phyloP scores from a whole-genome alignment of 2,329 filamentous ascomycete species.

The Exserohilum rostratum region DNA sequence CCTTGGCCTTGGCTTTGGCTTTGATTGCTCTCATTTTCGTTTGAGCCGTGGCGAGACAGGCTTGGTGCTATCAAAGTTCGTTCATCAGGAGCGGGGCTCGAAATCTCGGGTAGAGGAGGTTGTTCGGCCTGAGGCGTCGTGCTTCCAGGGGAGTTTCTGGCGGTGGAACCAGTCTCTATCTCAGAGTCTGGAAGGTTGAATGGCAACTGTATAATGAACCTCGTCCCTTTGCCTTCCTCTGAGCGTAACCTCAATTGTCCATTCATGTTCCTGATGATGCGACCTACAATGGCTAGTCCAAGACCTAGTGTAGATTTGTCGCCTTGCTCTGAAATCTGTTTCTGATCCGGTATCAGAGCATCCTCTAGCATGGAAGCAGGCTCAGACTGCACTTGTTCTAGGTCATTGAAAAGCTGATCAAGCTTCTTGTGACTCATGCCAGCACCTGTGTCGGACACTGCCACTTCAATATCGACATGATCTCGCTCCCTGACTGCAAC shows the following conservation, averaged over 20 bases:
- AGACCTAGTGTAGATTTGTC: slow-evolving; percentile 69
- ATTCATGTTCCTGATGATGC: slow-evolving; percentile 87
- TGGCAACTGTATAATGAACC: slow-evolving; percentile 79
- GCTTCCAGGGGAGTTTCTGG: slow-evolving; percentile 19
- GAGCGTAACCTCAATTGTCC: slow-evolving; percentile 85
- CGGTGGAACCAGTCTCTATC: background rate
- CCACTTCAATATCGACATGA: slow-evolving; percentile 73
- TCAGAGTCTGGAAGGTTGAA: slow-evolving; percentile 67
- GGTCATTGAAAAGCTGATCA: slow-evolving; percentile 65
- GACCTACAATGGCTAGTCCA: slow-evolving; percentile 85
- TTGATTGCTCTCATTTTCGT: background rate
- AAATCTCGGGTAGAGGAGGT: background rate
- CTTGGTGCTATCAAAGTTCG: slow-evolving; percentile 63
- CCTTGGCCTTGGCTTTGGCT: background rate
- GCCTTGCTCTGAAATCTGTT: slow-evolving; percentile 34
- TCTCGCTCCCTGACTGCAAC: slow-evolving; percentile 54
- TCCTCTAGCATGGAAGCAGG: slow-evolving; percentile 37
- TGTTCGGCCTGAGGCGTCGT: slow-evolving; percentile 28
- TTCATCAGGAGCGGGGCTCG: slow-evolving; percentile 53
- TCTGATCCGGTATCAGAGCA: slow-evolving; percentile 39
- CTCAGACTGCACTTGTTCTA: slow-evolving; percentile 66
- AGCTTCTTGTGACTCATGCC: slow-evolving; percentile 66
- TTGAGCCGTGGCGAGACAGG: slow-evolving; percentile 31
- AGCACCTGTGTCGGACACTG: slow-evolving; percentile 74
- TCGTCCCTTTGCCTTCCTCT: slow-evolving; percentile 79